A percentile compares a stretch with the other conserved stretches of the same genome.
Evolutionary conservation across 179 eudicot genomes (phyloP).

Genomic region (Corrigiola litoralis): DNA sequence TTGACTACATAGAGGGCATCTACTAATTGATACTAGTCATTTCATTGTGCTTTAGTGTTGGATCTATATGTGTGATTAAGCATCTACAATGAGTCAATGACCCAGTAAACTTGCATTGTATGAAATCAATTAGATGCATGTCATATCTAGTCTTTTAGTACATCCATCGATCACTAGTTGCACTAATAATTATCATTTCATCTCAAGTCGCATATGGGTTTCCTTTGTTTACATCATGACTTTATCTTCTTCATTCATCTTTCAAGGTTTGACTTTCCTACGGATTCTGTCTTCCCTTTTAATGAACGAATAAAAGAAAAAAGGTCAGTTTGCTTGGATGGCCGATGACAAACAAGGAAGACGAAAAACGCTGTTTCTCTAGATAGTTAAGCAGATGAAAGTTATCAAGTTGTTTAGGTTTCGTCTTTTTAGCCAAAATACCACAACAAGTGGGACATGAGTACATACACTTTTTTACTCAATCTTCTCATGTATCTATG

Average conservation of each 20-base stretch:
- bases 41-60: slow-evolving; percentile 6
- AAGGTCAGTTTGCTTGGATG: slow-evolving; percentile 18
- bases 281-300: slow-evolving; percentile 20
- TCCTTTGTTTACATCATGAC: background rate
- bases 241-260: background rate
- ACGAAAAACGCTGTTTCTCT: background rate
- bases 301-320: slow-evolving; percentile 13
- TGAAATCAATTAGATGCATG: slow-evolving; percentile 20
- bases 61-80: slow-evolving; percentile 2
- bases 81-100: background rate
- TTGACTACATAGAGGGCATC: background rate
- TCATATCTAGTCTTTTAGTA: slow-evolving; percentile 21
- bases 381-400: slow-evolving; percentile 6
- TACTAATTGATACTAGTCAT: slow-evolving; percentile 7
- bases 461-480: slow-evolving; percentile 18
- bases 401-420: slow-evolving; percentile 9
- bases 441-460: slow-evolving; percentile 7
- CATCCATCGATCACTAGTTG: slow-evolving; percentile 19
- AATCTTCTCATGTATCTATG: background rate
- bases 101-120: slow-evolving; percentile 19
- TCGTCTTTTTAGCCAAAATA: slow-evolving; percentile 3
- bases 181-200: background rate
- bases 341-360: slow-evolving; percentile 13
- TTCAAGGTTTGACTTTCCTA: slow-evolving; percentile 14
- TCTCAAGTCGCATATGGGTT: background rate